phyloP scores from a whole-genome alignment of 148 eudicot species.

The Agrostemma githago region DNA sequence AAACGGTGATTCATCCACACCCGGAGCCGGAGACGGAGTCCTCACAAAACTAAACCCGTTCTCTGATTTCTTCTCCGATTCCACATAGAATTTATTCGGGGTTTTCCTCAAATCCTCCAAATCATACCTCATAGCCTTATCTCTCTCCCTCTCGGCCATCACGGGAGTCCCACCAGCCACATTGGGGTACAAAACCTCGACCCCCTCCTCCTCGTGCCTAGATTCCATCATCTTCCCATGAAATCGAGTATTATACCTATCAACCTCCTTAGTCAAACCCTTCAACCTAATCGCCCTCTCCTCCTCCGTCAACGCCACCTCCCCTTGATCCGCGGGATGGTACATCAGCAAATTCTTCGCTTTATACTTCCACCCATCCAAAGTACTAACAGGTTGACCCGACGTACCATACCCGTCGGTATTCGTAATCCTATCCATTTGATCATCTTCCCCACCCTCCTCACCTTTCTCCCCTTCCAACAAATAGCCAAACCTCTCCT shows the following conservation, averaged over 20 bases:
- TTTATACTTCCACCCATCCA: conserved; percentile 72
- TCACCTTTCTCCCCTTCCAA: conserved; percentile 57
- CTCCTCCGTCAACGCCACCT: conserved; percentile 61
- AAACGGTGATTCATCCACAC: conserved; percentile 78
- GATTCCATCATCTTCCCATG: conserved; percentile 65
- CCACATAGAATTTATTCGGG: conserved; percentile 66
- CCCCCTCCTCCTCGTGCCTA: conserved; percentile 39
- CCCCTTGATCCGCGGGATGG: conserved; percentile 83
- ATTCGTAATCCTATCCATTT: conserved; percentile 67
- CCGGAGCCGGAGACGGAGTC: conserved; percentile 94
- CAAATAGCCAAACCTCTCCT: conserved; percentile 65
- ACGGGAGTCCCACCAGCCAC: conserved; percentile 67
- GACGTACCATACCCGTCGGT: conserved; percentile 95
- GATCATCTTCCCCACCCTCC: conserved; percentile 56
- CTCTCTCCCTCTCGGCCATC: conserved; percentile 56
- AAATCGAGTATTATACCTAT: conserved; percentile 59
- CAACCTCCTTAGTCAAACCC: conserved; percentile 76
- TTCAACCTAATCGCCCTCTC: conserved; percentile 62
- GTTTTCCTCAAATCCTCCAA: conserved; percentile 87
- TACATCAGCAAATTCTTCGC: conserved; percentile 93
- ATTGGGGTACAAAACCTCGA: conserved; percentile 57
- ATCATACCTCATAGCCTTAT: conserved; percentile 69
- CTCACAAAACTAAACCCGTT: conserved; percentile 77
- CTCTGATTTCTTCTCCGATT: conserved; percentile 63
- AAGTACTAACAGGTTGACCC: conserved; percentile 64